phyloP scores from a whole-genome alignment of 2,329 filamentous ascomycete genomes.

The Apiospora sp. region DNA sequence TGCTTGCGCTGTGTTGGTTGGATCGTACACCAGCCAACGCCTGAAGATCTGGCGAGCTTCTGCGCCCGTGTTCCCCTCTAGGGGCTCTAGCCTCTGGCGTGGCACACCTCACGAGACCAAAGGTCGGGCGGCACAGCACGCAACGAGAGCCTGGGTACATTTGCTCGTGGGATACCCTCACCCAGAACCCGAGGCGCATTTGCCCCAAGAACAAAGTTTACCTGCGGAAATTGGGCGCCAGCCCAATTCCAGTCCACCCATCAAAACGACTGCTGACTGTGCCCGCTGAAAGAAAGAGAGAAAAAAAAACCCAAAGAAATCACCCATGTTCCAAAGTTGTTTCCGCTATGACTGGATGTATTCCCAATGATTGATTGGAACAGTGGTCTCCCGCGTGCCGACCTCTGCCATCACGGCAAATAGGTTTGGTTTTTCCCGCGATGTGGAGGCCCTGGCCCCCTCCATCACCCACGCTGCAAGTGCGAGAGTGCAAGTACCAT shows the following conservation, averaged over 20 bases:
- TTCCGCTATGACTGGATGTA: slow-evolving; percentile 12
- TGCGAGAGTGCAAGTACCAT: neutral
- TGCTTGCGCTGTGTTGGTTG: neutral
- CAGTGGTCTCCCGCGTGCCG: slow-evolving; percentile 12
- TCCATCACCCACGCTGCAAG: neutral
- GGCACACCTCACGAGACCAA: neutral
- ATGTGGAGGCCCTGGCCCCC: neutral
- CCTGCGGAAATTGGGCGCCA: slow-evolving; percentile 14
- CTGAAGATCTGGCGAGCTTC: slow-evolving; percentile 10
- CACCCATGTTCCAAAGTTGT: neutral
- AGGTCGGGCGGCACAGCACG: neutral
- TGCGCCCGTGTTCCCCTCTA: neutral
- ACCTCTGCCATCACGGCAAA: slow-evolving; percentile 13
- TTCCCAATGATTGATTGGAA: neutral
- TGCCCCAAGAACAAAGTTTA: slow-evolving; percentile 2
- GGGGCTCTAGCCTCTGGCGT: neutral
- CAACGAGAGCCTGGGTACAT: neutral
- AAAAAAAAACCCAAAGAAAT: neutral
- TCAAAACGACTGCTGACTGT: neutral
- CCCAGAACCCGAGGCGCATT: slow-evolving; percentile 3
- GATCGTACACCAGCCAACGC: slow-evolving; percentile 11
- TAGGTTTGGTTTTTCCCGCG: slow-evolving; percentile 7
- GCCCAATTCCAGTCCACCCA: neutral
- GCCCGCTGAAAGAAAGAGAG: neutral
- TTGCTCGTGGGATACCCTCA: neutral